These are phyloP conservation scores for Jamesozyma hellenica DNA, from an alignment of 805 yeast genomes.

Conservation along the genomic window DNA sequence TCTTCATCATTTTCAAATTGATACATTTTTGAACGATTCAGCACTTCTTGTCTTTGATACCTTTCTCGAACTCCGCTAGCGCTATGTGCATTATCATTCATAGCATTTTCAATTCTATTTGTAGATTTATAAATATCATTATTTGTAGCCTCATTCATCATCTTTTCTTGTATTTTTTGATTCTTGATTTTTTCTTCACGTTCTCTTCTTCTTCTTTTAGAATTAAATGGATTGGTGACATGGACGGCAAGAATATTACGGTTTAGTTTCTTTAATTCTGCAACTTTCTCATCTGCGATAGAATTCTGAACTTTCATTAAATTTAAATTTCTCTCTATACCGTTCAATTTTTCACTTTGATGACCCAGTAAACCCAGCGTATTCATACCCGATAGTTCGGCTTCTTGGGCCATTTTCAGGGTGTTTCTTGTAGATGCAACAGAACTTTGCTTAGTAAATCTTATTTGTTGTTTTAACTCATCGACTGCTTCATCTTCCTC, in stretches of 20 bases:
- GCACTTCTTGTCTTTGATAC: conserved; percentile 31
- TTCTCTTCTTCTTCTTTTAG: conserved; percentile 60
- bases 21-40: conserved; percentile 52
- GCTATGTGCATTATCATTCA: conserved; percentile 36
- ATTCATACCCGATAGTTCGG: conserved; percentile 66
- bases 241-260: conserved; percentile 73
- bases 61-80: conserved; percentile 27
- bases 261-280: conserved; percentile 67
- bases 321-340: conserved; percentile 66
- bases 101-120: conserved; percentile 55
- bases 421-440: conserved; percentile 80
- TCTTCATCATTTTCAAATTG: conserved; percentile 85
- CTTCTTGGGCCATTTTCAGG: conserved; percentile 57
- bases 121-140: conserved; percentile 53
- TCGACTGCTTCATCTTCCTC: conserved; percentile 85
- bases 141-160: conserved; percentile 51
- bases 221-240: conserved; percentile 81
- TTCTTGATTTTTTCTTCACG: conserved; percentile 60
- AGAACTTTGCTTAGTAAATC: conserved; percentile 79
- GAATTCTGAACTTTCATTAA: conserved; percentile 72
- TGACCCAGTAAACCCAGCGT: conserved; percentile 87
- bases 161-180: conserved; percentile 52
- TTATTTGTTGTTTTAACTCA: conserved; percentile 69
- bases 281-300: conserved; percentile 74
- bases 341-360: conserved; percentile 79